A percentile compares a stretch with the other conserved stretches of the same genome.
Evolutionary conservation across 805 yeast species (phyloP).

Genomic region (Kluyveromyces siamensis): DNA sequence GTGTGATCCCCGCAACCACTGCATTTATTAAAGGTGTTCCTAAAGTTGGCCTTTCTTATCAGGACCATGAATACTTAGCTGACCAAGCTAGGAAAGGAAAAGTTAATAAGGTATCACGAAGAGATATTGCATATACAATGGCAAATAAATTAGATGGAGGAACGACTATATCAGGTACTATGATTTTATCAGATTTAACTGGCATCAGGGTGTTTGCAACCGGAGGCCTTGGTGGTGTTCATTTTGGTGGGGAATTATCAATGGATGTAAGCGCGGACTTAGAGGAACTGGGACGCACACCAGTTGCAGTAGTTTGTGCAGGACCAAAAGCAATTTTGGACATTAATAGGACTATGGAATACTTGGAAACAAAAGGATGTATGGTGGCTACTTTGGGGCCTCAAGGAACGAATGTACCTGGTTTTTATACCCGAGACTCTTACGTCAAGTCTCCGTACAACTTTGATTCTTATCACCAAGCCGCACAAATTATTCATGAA

Average conservation of each 20-base stretch:
- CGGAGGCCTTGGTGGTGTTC: constrained; percentile 92
- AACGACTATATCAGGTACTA: constrained; percentile 83
- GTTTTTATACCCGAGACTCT: constrained; percentile 71
- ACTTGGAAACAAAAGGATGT: constrained; percentile 85
- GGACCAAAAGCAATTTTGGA: constrained; percentile 87
- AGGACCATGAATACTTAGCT: constrained; percentile 46
- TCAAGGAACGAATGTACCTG: constrained; percentile 54
- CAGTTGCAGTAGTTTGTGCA: constrained; percentile 84
- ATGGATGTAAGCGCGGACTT: constrained; percentile 84
- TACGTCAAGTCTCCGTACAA: constrained; percentile 64
- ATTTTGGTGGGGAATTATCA: constrained; percentile 62
- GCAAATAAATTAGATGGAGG: constrained; percentile 65
- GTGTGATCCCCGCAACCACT: constrained; percentile 78
- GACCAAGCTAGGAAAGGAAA: constrained; percentile 9
- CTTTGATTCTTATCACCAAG: constrained; percentile 42
- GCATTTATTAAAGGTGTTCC: constrained; percentile 71
- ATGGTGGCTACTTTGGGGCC: constrained; percentile 65
- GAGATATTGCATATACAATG: constrained; percentile 71
- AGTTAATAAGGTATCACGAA: constrained; percentile 60
- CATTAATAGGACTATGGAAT: constrained; percentile 72
- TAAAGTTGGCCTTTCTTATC: constrained; percentile 48
- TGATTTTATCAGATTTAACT: constrained; percentile 67
- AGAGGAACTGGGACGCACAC: constrained; percentile 74
- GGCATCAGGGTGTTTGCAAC: constrained; percentile 85
- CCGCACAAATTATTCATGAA: constrained; percentile 52